Conservation (phyloP, 2,329 filamentous ascomycete species). For the Ophiostoma angusticollis region DNA sequence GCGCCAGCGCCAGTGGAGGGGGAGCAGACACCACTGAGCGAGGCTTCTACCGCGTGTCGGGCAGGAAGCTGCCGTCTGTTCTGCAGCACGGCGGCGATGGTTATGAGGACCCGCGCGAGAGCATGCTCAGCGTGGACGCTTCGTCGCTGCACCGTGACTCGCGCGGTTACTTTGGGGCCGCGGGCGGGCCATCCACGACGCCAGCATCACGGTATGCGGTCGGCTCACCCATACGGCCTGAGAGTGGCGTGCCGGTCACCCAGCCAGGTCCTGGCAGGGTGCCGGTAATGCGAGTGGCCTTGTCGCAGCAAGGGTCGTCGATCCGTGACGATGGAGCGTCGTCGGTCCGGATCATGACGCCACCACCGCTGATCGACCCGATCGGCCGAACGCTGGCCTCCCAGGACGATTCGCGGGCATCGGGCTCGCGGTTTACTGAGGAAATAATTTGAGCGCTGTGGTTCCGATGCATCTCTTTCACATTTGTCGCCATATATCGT, state of each 20-base stretch:
- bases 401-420: constrained; percentile 13
- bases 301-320: constrained; percentile 42
- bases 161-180: constrained; percentile 19
- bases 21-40: constrained; percentile 25
- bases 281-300: constrained; percentile 29
- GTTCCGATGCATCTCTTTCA: background rate
- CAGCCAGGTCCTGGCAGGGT: constrained; percentile 49
- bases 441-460: constrained; percentile 9
- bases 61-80: constrained; percentile 51
- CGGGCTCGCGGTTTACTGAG: constrained; percentile 15
- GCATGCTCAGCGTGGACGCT: constrained; percentile 8
- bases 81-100: constrained; percentile 50
- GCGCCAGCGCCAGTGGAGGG: constrained; percentile 19
- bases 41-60: constrained; percentile 53
- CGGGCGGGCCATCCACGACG: constrained; percentile 16
- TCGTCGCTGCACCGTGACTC: constrained; percentile 16
- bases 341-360: constrained; percentile 4
- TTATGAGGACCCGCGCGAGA: constrained; percentile 27
- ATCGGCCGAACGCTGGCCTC: constrained; percentile 13
- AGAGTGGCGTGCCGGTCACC: constrained; percentile 47
- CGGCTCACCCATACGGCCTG: constrained; percentile 45
- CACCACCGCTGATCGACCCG: constrained; percentile 10
- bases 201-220: constrained; percentile 31
- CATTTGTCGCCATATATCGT: no score
- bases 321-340: constrained; percentile 16